phyloP scores from a whole-genome alignment of 345 rosid genomes.

The Boechera divaricarpa region DNA sequence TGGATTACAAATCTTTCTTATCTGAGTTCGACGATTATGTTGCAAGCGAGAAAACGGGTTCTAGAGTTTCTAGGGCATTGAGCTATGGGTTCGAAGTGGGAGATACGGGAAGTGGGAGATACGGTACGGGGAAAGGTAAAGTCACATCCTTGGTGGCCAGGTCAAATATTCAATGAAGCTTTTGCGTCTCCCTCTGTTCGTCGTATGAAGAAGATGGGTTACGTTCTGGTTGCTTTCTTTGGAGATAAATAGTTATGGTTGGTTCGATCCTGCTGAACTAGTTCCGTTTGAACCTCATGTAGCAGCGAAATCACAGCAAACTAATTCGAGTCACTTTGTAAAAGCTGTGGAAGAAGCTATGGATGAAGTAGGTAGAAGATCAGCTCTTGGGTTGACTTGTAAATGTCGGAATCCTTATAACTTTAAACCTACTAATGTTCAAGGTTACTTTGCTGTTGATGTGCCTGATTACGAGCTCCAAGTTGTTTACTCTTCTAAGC shows the following conservation, averaged over 20 bases:
- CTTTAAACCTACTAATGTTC: slow-evolving; percentile 58
- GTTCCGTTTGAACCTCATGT: slow-evolving; percentile 69
- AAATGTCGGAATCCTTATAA: slow-evolving; percentile 71
- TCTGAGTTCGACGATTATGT: slow-evolving; percentile 84
- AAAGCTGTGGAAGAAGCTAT: slow-evolving; percentile 90
- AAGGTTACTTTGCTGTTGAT: slow-evolving; percentile 76
- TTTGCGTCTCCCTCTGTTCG: slow-evolving; percentile 76
- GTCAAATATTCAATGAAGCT: slow-evolving; percentile 79
- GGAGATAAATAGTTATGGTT: slow-evolving; percentile 94
- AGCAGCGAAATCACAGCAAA: slow-evolving; percentile 68
- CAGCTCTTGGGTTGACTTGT: slow-evolving; percentile 78
- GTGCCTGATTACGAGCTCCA: slow-evolving; percentile 72
- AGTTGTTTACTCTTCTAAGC: slow-evolving; percentile 64
- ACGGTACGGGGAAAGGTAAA: slow-evolving; percentile 97
- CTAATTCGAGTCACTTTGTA: slow-evolving; percentile 57
- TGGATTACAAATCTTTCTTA: slow-evolving; percentile 51
- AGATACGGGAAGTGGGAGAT: slow-evolving; percentile 92
- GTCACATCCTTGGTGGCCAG: slow-evolving; percentile 99
- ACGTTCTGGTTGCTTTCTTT: slow-evolving; percentile 83
- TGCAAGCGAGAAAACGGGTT: slow-evolving; percentile 62
- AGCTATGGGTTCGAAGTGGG: slow-evolving; percentile 80
- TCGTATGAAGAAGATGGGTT: slow-evolving; percentile 70
- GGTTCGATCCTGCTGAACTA: slow-evolving; percentile 92
- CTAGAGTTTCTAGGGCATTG: slow-evolving; percentile 60
- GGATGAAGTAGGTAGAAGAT: slow-evolving; percentile 72